These are phyloP conservation scores for Cercospora sesami DNA, from an alignment of 2,329 filamentous ascomycete species.

Conservation along the genomic window DNA sequence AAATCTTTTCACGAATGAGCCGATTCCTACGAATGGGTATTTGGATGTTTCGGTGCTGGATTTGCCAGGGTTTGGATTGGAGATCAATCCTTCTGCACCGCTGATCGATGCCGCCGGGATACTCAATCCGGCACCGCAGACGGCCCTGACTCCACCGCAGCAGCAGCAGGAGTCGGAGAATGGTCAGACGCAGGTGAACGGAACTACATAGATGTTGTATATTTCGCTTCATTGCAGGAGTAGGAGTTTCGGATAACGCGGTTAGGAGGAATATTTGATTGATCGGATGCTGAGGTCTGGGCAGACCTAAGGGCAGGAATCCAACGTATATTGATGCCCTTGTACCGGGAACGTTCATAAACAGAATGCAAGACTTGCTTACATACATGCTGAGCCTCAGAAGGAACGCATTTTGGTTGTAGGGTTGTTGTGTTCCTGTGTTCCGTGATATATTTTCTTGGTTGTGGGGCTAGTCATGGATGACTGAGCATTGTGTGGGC, in stretches of 20 bases:
- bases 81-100: constrained; percentile 77
- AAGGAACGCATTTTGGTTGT: neutral
- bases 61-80: constrained; percentile 86
- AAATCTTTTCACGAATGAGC: constrained; percentile 85
- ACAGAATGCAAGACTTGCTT: neutral
- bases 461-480: neutral
- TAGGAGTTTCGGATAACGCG: neutral
- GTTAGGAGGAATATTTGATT: neutral
- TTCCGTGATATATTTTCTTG: neutral
- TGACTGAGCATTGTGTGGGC: neutral
- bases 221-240: neutral
- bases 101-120: constrained; percentile 74
- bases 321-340: neutral
- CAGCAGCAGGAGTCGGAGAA: constrained; percentile 21
- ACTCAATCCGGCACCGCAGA: constrained; percentile 63
- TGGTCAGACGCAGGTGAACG: constrained; percentile 18
- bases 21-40: constrained; percentile 79
- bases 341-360: neutral
- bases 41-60: constrained; percentile 78
- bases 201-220: constrained; percentile 8
- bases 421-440: neutral
- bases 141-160: constrained; percentile 39
- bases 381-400: constrained; percentile 6
- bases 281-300: neutral
- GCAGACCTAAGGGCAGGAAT: neutral